These are phyloP conservation scores for Chenopodium berlandieri DNA, from an alignment of 148 eudicot species.

Conservation along the genomic window DNA sequence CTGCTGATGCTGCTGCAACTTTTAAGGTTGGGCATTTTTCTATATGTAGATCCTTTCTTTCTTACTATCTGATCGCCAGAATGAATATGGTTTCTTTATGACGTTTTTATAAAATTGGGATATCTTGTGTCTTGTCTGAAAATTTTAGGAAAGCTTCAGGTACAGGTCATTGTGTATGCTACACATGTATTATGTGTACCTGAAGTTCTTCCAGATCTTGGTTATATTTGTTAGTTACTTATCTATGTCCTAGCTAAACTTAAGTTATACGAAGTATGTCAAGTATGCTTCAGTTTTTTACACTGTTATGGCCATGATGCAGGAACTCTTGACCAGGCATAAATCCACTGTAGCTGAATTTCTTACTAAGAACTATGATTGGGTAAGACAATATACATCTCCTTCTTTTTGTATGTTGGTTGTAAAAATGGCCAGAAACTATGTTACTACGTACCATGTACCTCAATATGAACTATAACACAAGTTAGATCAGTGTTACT, in stretches of 20 bases:
- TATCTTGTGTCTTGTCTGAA: neutral
- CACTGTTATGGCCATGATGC: slow-evolving; percentile 32
- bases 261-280: neutral
- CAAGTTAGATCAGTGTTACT: neutral
- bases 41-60: slow-evolving; percentile 1
- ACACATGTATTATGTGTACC: neutral
- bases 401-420: neutral
- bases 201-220: neutral
- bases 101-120: neutral
- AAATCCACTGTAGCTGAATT: slow-evolving; percentile 98
- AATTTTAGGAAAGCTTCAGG: neutral
- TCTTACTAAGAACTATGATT: slow-evolving; percentile 81
- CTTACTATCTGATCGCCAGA: neutral
- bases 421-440: neutral
- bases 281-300: neutral
- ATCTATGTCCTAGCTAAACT: neutral
- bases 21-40: slow-evolving; percentile 63
- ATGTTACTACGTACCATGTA: neutral
- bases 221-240: neutral
- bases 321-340: slow-evolving; percentile 97
- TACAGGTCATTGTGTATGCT: neutral
- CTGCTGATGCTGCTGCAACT: slow-evolving; percentile 97
- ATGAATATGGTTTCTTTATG: neutral
- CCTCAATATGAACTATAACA: neutral
- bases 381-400: slow-evolving; percentile 47